A percentile compares a stretch with the other conserved stretches of the same genome.
phyloP scores from a whole-genome alignment of 768 basidiomycete genomes.

The Pleurotus citrinopileatus region DNA sequence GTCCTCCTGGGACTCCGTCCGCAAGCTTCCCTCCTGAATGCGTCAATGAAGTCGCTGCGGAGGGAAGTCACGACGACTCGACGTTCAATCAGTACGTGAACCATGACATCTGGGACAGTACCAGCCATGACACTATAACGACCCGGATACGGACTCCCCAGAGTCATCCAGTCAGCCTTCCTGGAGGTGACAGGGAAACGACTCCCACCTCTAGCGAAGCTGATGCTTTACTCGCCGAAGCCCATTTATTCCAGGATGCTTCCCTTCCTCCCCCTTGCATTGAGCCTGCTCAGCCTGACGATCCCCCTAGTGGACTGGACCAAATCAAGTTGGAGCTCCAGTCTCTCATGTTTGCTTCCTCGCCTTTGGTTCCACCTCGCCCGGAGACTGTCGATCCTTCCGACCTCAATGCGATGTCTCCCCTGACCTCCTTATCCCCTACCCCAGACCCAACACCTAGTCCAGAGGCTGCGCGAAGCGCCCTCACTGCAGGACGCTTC shows the following conservation, averaged over 20 bases:
- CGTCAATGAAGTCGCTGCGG: too few species aligned
- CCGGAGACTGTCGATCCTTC: background rate
- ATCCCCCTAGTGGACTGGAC: background rate
- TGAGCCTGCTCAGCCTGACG: background rate
- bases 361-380: background rate
- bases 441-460: background rate
- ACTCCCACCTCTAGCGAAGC: background rate
- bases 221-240: background rate
- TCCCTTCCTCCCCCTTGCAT: background rate
- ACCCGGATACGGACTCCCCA: background rate
- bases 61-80: too few species aligned
- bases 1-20: too few species aligned
- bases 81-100: too few species aligned
- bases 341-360: too few species aligned
- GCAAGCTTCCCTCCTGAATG: too few species aligned
- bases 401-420: background rate
- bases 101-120: too few species aligned
- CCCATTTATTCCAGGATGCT: background rate
- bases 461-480: background rate
- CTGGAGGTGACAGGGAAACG: too few species aligned
- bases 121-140: too few species aligned
- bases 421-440: constrained; percentile 1
- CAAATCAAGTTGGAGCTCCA: background rate
- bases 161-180: background rate
- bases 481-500: background rate